Conservation (phyloP, 2,329 filamentous ascomycete genomes). For the Huntiella decipiens region DNA sequence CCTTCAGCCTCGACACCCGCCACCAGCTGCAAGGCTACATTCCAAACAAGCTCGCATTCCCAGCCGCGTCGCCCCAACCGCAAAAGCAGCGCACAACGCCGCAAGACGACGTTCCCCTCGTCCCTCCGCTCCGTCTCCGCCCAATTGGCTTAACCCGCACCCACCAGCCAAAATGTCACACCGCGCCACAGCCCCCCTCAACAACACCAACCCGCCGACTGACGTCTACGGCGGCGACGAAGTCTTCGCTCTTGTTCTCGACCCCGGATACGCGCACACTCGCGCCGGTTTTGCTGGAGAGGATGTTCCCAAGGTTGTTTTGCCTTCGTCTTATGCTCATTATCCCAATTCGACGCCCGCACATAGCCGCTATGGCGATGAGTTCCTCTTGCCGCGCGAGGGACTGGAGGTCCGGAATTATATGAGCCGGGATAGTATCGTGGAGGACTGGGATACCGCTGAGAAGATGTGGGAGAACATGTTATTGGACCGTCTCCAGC, state of each 20-base stretch:
- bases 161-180: slow-evolving; percentile 21
- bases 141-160: not conserved
- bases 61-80: not conserved
- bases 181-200: slow-evolving; percentile 24
- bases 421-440: slow-evolving; percentile 71
- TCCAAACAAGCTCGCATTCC: not conserved
- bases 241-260: slow-evolving; percentile 89
- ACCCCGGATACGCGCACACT: slow-evolving; percentile 77
- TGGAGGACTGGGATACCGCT: slow-evolving; percentile 92
- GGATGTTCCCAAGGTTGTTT: slow-evolving; percentile 84
- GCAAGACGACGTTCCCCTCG: not conserved
- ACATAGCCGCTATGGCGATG: slow-evolving; percentile 66
- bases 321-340: slow-evolving; percentile 75
- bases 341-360: slow-evolving; percentile 23
- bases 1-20: slow-evolving; percentile 1
- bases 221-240: slow-evolving; percentile 63
- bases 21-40: not conserved
- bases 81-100: no score
- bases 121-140: not conserved
- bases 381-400: slow-evolving; percentile 59
- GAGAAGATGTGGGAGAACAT: slow-evolving; percentile 82
- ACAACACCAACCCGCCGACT: slow-evolving; percentile 23
- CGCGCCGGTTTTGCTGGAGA: slow-evolving; percentile 95
- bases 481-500: slow-evolving; percentile 73
- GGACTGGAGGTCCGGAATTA: slow-evolving; percentile 79